phyloP scores from a whole-genome alignment of 345 rosid species.

The Linum usitatissimum region DNA sequence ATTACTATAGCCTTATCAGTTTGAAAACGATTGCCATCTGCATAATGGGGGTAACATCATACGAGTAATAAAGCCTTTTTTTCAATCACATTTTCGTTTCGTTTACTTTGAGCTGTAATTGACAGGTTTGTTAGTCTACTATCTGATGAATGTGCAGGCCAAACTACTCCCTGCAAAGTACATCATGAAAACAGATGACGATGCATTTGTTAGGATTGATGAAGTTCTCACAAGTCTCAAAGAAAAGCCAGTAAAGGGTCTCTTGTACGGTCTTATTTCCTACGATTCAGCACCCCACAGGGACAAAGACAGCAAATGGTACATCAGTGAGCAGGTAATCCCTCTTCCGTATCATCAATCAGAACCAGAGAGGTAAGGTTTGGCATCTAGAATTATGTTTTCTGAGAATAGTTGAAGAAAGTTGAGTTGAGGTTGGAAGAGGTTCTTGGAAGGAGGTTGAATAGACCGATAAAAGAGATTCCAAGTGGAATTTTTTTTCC shows the following conservation, averaged over 20 bases:
- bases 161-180: slow-evolving; percentile 70
- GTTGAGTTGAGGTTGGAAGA: no score
- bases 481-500: no score
- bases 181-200: slow-evolving; percentile 92
- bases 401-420: no score
- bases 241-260: slow-evolving; percentile 45
- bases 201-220: slow-evolving; percentile 80
- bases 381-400: no score
- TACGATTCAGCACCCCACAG: slow-evolving; percentile 67
- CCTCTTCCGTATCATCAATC: not conserved
- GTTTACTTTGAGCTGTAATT: slow-evolving; percentile 1
- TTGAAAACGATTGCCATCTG: slow-evolving; percentile 75
- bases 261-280: slow-evolving; percentile 64
- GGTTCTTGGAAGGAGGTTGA: no score
- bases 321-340: slow-evolving; percentile 56
- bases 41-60: slow-evolving; percentile 61
- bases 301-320: slow-evolving; percentile 78
- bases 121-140: not conserved
- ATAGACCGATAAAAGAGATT: no score
- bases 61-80: not conserved
- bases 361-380: no score
- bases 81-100: not conserved
- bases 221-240: slow-evolving; percentile 55
- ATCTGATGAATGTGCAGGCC: slow-evolving; percentile 37
- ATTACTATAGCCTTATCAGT: slow-evolving; percentile 73